These are phyloP conservation scores for Claviceps spartinae DNA, from an alignment of 2,329 filamentous ascomycete species.

Conservation along the genomic window DNA sequence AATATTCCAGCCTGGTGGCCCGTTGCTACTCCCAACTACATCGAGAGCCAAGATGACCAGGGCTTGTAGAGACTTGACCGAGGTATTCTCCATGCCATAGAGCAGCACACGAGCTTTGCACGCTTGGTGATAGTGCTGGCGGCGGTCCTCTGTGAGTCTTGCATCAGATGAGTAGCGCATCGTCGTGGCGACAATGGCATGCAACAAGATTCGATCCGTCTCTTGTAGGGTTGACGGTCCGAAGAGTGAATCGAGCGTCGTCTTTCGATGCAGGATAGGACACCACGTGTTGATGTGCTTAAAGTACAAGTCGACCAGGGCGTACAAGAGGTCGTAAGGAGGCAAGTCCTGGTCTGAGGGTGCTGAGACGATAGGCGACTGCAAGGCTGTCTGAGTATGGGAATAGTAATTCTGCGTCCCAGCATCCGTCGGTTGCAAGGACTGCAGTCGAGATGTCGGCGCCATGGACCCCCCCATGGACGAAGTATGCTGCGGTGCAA, in stretches of 20 bases:
- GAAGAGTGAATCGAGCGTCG: constrained; percentile 71
- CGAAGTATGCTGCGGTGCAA: constrained; percentile 29
- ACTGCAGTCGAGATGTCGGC: constrained; percentile 19
- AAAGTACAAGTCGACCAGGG: constrained; percentile 63
- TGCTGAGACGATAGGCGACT: constrained; percentile 2
- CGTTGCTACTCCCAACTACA: constrained; percentile 74
- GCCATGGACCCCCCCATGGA: constrained; percentile 24
- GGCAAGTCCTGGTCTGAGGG: constrained; percentile 50
- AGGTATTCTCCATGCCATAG: constrained; percentile 80
- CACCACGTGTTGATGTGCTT: constrained; percentile 76
- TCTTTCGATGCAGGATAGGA: constrained; percentile 75
- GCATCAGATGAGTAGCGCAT: constrained; percentile 70
- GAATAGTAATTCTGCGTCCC: constrained; percentile 36
- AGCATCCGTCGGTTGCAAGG: constrained; percentile 25
- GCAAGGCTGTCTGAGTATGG: not conserved
- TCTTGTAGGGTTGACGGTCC: constrained; percentile 64
- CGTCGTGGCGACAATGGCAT: constrained; percentile 81
- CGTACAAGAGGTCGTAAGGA: constrained; percentile 60
- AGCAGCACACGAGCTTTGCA: constrained; percentile 79
- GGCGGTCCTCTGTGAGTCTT: constrained; percentile 57
- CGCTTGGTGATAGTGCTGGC: constrained; percentile 61
- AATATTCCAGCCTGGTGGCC: constrained; percentile 83
- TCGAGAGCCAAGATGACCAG: constrained; percentile 78
- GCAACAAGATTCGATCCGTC: constrained; percentile 67
- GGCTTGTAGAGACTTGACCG: constrained; percentile 76